Conservation (phyloP, 106 monocot species). For the Dioscorea dumetorum region DNA sequence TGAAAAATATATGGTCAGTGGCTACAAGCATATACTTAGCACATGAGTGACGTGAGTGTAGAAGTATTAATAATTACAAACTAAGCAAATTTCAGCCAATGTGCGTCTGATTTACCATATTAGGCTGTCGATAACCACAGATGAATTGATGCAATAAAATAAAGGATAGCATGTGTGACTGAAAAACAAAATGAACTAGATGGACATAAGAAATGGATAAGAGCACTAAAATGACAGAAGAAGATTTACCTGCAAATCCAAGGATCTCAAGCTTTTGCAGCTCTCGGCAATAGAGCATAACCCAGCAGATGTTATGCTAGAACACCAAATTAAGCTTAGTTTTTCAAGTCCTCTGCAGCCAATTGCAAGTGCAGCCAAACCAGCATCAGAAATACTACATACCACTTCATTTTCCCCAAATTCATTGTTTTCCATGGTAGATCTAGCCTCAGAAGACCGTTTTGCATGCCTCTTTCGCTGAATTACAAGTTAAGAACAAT, state of each 20-base stretch:
- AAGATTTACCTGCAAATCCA: constrained; percentile 66
- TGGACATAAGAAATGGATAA: too few species aligned
- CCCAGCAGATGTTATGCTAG: constrained; percentile 56
- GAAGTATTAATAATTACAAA: too few species aligned
- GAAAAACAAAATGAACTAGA: not conserved
- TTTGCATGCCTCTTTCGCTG: constrained; percentile 47
- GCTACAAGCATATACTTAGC: too few species aligned
- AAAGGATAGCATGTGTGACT: not conserved
- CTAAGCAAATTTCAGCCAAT: too few species aligned
- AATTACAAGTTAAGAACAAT: constrained; percentile 1
- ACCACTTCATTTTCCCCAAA: constrained; percentile 23
- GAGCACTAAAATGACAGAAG: not conserved
- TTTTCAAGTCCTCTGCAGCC: constrained; percentile 64
- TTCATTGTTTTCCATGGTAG: constrained; percentile 5
- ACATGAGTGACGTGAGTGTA: too few species aligned
- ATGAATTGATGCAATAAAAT: too few species aligned
- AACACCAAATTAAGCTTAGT: constrained; percentile 83
- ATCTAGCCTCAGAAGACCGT: constrained; percentile 5
- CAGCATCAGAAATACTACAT: constrained; percentile 55
- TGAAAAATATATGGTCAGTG: too few species aligned
- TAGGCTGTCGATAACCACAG: too few species aligned
- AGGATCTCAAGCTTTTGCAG: constrained; percentile 57
- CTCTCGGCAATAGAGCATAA: constrained; percentile 66
- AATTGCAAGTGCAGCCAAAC: constrained; percentile 48
- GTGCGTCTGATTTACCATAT: too few species aligned